Conservation (phyloP, 2,329 filamentous ascomycete species). For the Ceratocystis ficicola region DNA sequence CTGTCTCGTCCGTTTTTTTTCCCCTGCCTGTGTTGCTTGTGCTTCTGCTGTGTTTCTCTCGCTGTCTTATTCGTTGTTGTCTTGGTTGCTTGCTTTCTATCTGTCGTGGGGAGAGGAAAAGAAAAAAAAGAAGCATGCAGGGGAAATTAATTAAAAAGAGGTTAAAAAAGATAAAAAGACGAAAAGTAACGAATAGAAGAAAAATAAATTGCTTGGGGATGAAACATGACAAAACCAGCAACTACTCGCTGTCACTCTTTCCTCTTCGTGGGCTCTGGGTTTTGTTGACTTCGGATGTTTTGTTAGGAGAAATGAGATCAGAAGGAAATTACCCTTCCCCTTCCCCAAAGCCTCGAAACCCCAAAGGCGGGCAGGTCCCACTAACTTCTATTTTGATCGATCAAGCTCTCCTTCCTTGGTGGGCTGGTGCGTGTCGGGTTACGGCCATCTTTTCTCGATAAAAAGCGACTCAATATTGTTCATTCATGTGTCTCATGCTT, state of each 20-base stretch:
- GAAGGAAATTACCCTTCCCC: not conserved
- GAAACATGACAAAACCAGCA: conserved; percentile 6
- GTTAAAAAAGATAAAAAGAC: not conserved
- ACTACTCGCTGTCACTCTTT: not conserved
- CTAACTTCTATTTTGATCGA: not conserved
- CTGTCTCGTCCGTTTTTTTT: not conserved
- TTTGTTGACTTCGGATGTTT: not conserved
- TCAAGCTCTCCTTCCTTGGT: not conserved
- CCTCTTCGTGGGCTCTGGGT: not conserved
- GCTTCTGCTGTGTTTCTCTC: not conserved
- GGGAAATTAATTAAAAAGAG: not conserved
- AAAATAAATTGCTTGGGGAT: not conserved
- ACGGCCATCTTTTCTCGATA: not conserved
- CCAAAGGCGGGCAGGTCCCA: not conserved
- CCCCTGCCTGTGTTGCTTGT: not conserved
- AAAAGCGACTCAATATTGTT: not conserved
- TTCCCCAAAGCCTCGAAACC: not conserved
- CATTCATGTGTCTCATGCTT: not conserved
- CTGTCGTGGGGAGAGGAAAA: not conserved
- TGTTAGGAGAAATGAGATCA: not conserved
- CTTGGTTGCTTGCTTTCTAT: not conserved
- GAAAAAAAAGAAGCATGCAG: not conserved
- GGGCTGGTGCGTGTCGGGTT: not conserved
- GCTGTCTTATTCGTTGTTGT: conserved; percentile 3
- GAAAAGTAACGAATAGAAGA: not conserved